phyloP scores from a whole-genome alignment of 352 stramenopile genomes.

The Pythium chondricola region DNA sequence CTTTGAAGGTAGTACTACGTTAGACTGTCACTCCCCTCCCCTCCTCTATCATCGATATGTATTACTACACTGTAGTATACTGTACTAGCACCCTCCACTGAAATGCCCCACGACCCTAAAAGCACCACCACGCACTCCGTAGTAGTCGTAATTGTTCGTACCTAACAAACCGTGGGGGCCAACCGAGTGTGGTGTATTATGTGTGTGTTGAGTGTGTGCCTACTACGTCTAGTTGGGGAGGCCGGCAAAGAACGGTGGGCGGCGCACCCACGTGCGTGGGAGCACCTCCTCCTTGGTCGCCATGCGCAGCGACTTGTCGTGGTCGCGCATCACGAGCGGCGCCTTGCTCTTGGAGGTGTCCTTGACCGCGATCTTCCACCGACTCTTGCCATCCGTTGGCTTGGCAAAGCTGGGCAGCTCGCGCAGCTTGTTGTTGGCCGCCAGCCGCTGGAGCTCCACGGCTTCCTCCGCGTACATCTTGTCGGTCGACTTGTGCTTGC shows the following conservation, averaged over 20 bases:
- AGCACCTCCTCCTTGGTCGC: conserved; percentile 73
- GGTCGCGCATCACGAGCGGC: conserved; percentile 57
- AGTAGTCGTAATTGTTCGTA: no score
- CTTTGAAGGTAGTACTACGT: no score
- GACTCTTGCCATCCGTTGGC: conserved; percentile 42
- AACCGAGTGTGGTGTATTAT: no score
- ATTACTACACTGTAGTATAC: no score
- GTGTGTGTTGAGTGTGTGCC: conserved; percentile 9
- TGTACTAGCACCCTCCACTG: no score
- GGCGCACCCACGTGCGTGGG: conserved; percentile 75
- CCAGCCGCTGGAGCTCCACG: conserved; percentile 62
- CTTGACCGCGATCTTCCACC: conserved; percentile 76
- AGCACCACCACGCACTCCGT: no score
- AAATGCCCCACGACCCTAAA: no score
- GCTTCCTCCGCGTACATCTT: conserved; percentile 78
- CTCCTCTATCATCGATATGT: no score
- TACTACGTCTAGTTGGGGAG: conserved; percentile 27
- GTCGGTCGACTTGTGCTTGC: conserved; percentile 77
- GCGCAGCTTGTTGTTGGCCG: conserved; percentile 63
- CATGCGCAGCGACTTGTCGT: conserved; percentile 50
- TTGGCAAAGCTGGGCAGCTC: conserved; percentile 77
- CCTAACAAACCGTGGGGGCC: no score
- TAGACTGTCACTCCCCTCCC: no score
- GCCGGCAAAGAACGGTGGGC: conserved; percentile 63
- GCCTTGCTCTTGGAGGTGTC: conserved; percentile 81